A percentile compares a stretch with the other conserved stretches of the same genome.
These are phyloP conservation scores for Pelargonium myrrhifolium DNA, from an alignment of 441 rosid species.

Conservation along the genomic window DNA sequence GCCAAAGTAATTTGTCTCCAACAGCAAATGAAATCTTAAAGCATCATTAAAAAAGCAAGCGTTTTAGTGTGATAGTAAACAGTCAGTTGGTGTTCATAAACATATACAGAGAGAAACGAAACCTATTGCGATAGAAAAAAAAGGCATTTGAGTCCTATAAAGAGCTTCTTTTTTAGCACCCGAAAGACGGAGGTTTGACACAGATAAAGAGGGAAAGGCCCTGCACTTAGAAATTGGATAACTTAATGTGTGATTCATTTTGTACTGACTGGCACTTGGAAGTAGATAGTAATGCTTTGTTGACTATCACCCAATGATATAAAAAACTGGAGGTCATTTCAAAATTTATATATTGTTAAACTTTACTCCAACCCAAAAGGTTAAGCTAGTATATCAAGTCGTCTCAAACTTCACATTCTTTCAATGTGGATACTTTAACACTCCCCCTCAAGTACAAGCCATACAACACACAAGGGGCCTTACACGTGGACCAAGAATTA, in stretches of 20 bases:
- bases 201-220: background rate
- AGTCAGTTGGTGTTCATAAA: background rate
- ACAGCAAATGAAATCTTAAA: background rate
- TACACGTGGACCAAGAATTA: too few relatives aligned
- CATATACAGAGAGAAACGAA: background rate
- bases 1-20: background rate
- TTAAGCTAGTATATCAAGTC: too few relatives aligned
- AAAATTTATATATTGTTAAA: too few relatives aligned
- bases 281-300: background rate
- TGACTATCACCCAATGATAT: background rate
- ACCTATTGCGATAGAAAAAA: background rate
- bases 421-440: too few relatives aligned
- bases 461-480: too few relatives aligned
- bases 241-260: background rate
- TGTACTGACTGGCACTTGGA: background rate
- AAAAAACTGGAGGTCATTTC: background rate
- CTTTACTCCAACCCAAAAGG: too few relatives aligned
- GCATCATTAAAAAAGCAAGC: background rate
- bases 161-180: background rate
- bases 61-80: background rate
- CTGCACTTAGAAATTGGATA: background rate
- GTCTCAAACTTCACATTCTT: too few relatives aligned
- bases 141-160: background rate
- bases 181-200: background rate
- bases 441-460: too few relatives aligned